These are phyloP conservation scores for Pseudocercospora ulei DNA, from an alignment of 2,329 filamentous ascomycete species.

Conservation along the genomic window DNA sequence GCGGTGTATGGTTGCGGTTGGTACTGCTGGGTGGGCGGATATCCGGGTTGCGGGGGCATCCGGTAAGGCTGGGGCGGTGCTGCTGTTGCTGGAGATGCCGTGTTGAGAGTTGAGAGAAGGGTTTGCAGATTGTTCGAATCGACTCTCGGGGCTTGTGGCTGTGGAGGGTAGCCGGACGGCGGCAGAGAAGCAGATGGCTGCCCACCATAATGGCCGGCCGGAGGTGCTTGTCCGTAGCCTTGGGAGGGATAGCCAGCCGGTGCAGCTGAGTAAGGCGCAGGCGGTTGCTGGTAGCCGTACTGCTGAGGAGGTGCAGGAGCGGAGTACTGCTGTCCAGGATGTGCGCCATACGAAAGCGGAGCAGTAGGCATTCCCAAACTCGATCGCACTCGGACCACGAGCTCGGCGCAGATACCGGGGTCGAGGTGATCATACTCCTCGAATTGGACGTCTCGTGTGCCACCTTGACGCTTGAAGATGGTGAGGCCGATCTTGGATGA, in stretches of 20 bases:
- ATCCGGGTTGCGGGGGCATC: slow-evolving; percentile 16
- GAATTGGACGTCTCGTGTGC: slow-evolving; percentile 66
- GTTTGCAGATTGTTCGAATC: slow-evolving; percentile 63
- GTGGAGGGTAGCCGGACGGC: slow-evolving; percentile 30
- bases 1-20: slow-evolving; percentile 16
- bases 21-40: slow-evolving; percentile 16
- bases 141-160: slow-evolving; percentile 50
- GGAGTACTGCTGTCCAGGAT: slow-evolving; percentile 28
- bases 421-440: slow-evolving; percentile 82
- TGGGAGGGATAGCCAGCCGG: slow-evolving; percentile 13
- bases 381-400: slow-evolving; percentile 63
- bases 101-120: slow-evolving; percentile 52
- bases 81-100: slow-evolving; percentile 28
- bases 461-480: slow-evolving; percentile 70
- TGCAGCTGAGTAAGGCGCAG: slow-evolving; percentile 31
- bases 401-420: slow-evolving; percentile 65
- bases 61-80: slow-evolving; percentile 14
- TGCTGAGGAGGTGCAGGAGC: slow-evolving; percentile 18
- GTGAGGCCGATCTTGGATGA: slow-evolving; percentile 68
- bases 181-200: slow-evolving; percentile 31
- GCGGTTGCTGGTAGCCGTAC: slow-evolving; percentile 29
- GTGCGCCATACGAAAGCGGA: slow-evolving; percentile 17
- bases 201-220: slow-evolving; percentile 22
- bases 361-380: slow-evolving; percentile 32
- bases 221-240: slow-evolving; percentile 25